Percentiles rank a stretch among this genome's conserved stretches.
These are phyloP conservation scores for Leucaena leucocephala DNA, from an alignment of 306 rosid genomes.

Conservation along the genomic window DNA sequence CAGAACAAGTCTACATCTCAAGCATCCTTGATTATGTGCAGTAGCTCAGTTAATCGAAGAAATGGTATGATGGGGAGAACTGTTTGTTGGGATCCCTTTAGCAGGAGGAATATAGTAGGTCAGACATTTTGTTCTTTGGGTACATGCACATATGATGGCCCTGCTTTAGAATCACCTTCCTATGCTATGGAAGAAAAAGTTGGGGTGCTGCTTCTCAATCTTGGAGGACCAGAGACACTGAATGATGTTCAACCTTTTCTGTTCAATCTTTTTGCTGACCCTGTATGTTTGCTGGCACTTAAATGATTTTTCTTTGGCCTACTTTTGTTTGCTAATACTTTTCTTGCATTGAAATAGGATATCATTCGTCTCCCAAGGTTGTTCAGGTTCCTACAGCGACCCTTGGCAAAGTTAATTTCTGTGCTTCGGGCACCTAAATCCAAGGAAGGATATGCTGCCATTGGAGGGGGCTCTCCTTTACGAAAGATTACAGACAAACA, in stretches of 20 bases:
- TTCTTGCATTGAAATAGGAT: slow-evolving; percentile 56
- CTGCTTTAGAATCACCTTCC: slow-evolving; percentile 51
- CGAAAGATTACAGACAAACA: slow-evolving; percentile 95
- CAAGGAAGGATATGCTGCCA: slow-evolving; percentile 97
- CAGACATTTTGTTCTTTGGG: slow-evolving; percentile 53
- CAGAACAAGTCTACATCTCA: slow-evolving; percentile 46
- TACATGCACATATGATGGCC: slow-evolving; percentile 48
- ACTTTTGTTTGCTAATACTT: slow-evolving; percentile 3
- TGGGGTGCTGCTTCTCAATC: slow-evolving; percentile 94
- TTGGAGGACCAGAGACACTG: slow-evolving; percentile 97
- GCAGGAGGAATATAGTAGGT: slow-evolving; percentile 47
- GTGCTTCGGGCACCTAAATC: slow-evolving; percentile 93
- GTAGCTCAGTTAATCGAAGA: slow-evolving; percentile 38
- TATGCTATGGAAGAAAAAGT: slow-evolving; percentile 68
- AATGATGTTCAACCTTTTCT: slow-evolving; percentile 94
- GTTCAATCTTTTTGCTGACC: slow-evolving; percentile 95
- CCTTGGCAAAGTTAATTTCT: slow-evolving; percentile 85
- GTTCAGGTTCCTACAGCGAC: slow-evolving; percentile 84
- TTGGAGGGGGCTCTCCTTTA: slow-evolving; percentile 98
- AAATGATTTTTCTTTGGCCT: not conserved
- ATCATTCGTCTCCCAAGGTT: slow-evolving; percentile 94
- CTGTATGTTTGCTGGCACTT: slow-evolving; percentile 54
- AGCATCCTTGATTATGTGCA: slow-evolving; percentile 43
- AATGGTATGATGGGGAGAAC: slow-evolving; percentile 37
- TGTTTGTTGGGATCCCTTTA: slow-evolving; percentile 24